A percentile compares a stretch with the other conserved stretches of the same genome.
phyloP scores from a whole-genome alignment of 305 asterid genomes.

The Rubia peregrina region DNA sequence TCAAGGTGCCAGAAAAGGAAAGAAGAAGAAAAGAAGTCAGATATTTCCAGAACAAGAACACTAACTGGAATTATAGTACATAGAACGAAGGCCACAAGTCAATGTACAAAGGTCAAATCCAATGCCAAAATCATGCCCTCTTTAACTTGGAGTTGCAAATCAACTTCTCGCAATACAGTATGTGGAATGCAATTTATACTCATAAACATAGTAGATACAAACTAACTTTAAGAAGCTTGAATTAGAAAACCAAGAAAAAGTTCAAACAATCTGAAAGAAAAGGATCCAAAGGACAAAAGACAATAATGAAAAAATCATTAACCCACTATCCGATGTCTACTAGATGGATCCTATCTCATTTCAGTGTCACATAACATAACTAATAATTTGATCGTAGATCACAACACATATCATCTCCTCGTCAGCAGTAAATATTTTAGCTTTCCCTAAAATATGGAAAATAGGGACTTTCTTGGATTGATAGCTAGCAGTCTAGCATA shows the following conservation, averaged over 20 bases:
- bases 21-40: conserved; percentile 3
- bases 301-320: background rate
- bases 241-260: background rate
- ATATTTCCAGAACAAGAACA: background rate
- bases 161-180: background rate
- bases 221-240: background rate
- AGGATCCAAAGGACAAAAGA: background rate
- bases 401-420: background rate
- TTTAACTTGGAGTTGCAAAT: background rate
- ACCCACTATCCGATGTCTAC: background rate
- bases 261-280: background rate
- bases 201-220: background rate
- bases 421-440: background rate
- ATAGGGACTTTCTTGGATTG: background rate
- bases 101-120: background rate
- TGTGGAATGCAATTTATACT: background rate
- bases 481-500: background rate
- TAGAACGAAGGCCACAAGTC: conserved; percentile 7
- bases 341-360: background rate
- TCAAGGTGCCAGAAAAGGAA: conserved; percentile 19
- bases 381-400: background rate
- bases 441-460: background rate
- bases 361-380: background rate
- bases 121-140: background rate
- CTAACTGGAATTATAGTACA: background rate